Evolutionary conservation across 2,329 filamentous ascomycete genomes (phyloP).

Genomic region (Penicillium sp.): DNA sequence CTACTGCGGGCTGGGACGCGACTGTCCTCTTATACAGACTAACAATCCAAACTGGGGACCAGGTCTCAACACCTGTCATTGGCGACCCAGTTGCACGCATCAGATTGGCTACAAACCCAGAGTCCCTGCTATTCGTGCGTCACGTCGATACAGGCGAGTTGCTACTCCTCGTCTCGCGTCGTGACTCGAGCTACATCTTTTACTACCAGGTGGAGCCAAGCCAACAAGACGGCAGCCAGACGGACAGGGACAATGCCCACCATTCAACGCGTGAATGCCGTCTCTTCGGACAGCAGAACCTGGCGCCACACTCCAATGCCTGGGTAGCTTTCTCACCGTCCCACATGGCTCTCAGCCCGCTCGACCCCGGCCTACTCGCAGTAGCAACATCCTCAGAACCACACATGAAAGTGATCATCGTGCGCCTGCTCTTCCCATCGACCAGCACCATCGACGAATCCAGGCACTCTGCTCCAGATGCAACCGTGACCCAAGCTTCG

Average conservation of each 20-base stretch:
- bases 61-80: conserved; percentile 19
- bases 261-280: conserved; percentile 28
- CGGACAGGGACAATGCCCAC: neutral
- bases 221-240: neutral
- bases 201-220: conserved; percentile 50
- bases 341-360: conserved; percentile 58
- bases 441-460: conserved; percentile 18
- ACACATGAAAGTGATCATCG: conserved; percentile 64
- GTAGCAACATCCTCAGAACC: conserved; percentile 63
- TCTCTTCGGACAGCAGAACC: conserved; percentile 59
- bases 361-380: conserved; percentile 57
- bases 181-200: conserved; percentile 61
- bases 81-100: conserved; percentile 33
- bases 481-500: conserved; percentile 49
- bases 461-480: conserved; percentile 10
- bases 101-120: conserved; percentile 55
- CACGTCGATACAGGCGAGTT: conserved; percentile 52
- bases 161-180: conserved; percentile 56
- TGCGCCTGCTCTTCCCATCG: conserved; percentile 57
- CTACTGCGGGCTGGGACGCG: conserved; percentile 64
- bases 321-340: conserved; percentile 66
- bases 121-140: conserved; percentile 56
- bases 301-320: conserved; percentile 64
- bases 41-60: conserved; percentile 8
- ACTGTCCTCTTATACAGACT: conserved; percentile 56